Conservation (phyloP, 2,329 filamentous ascomycete species). For the Verticillium nonalfalfae region DNA sequence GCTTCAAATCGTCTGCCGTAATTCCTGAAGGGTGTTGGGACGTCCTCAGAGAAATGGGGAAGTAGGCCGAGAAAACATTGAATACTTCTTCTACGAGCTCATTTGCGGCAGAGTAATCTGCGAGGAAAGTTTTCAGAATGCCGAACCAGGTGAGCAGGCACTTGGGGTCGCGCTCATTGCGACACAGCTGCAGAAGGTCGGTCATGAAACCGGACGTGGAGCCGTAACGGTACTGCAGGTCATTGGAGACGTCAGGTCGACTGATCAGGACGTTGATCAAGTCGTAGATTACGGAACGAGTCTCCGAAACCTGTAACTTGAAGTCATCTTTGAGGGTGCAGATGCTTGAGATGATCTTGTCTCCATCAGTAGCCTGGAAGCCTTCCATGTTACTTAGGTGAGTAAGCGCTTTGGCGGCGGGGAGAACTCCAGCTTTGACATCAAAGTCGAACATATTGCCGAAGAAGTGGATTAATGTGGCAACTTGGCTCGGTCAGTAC, state of each 20-base stretch:
- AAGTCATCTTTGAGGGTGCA: constrained; percentile 51
- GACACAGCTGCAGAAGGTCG: constrained; percentile 43
- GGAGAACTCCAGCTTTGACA: constrained; percentile 51
- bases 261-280: constrained; percentile 37
- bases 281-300: constrained; percentile 45
- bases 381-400: constrained; percentile 41
- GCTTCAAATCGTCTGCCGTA: constrained; percentile 51
- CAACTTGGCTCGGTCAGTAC: not conserved
- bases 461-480: constrained; percentile 36
- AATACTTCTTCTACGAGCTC: constrained; percentile 45
- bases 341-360: constrained; percentile 42
- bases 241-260: constrained; percentile 32
- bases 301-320: constrained; percentile 42
- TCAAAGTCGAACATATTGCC: constrained; percentile 53
- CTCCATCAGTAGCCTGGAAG: constrained; percentile 41
- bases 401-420: constrained; percentile 45
- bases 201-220: constrained; percentile 37
- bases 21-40: constrained; percentile 42
- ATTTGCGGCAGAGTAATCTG: constrained; percentile 35
- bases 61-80: constrained; percentile 52
- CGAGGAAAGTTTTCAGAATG: constrained; percentile 37
- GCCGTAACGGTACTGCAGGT: constrained; percentile 38
- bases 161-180: constrained; percentile 49
- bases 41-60: constrained; percentile 51
- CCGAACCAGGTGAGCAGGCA: constrained; percentile 53